Base-by-base conservation (phyloP, 352 stramenopile genomes). In the Blastocystis sp. region DNA sequence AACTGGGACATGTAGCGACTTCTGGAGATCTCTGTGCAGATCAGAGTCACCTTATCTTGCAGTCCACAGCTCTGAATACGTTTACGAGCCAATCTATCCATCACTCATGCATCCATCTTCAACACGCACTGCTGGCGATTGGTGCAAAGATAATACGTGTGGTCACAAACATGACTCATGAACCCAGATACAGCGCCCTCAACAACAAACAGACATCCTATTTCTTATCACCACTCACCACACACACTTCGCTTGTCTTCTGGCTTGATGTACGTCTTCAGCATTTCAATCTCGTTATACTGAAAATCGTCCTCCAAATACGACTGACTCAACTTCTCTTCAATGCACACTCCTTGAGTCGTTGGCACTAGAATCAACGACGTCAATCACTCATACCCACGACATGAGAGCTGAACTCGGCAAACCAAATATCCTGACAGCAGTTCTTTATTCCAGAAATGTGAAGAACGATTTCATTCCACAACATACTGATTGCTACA, bases 221-320 rank as follows among this genome's bases (percentile, higher is more conserved):
- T n/a, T 18, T 8, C 9, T 55, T 2, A 88, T 6, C 13, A 1
- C 20, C n/a, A 13, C 18, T 18, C 37, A 23, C 29, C 18, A 76
- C 47, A 37, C 45, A 11, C 37, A 88, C 66, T 47, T 59, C 62
- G 62, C 23, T 79, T 8, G 18, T 79, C 66, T 37, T 88, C 47
- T 15, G 45, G 45, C 39, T 55, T 26, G 29, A 88, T 59, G 26
- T 88, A 88, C 39, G 39, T 77, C 39, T 77, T 54, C 55, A 88
- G 26, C 37, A 88, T 13, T 15, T 64, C 66, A 7, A 88, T 79
- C 66, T 88, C 77, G 37, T 79, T 79, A 13, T 68, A 3, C 66
- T 88, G 77, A 54, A 79, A 88, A 34, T 88, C 77, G 55, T 88
- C 77, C 26, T 88, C 77, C 41, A 88, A 50, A 34, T 88, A 88